Evolutionary conservation across 108 stramenopile species (phyloP).

Genomic region (Discostella stelligeroides): DNA sequence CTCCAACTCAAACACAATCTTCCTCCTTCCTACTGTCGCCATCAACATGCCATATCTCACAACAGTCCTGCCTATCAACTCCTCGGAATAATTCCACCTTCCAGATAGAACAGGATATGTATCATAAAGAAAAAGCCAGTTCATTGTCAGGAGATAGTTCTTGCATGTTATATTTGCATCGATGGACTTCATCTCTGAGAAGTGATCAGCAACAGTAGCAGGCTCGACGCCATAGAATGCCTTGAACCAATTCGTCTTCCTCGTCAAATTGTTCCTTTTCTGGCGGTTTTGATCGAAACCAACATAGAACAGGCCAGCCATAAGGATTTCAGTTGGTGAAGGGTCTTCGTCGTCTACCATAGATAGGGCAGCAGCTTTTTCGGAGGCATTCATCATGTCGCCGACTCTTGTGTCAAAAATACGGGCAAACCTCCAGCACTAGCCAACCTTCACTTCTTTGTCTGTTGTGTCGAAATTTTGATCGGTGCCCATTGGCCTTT

Average conservation of each 20-base stretch:
- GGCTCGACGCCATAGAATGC: conserved; percentile 10
- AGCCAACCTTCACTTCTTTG: no score
- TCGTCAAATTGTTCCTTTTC: background rate
- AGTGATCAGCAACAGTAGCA: background rate
- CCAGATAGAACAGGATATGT: conserved; percentile 13
- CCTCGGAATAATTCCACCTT: conserved; percentile 6
- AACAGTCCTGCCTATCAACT: background rate
- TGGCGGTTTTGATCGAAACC: background rate
- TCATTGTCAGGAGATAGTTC: conserved; percentile 1
- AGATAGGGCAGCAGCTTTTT: no score
- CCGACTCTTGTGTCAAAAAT: no score
- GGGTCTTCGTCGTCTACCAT: no score
- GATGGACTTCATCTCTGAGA: background rate
- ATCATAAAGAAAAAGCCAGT: conserved; percentile 13
- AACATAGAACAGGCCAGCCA: background rate
- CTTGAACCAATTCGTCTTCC: background rate
- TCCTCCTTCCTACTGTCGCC: background rate
- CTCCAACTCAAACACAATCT: conserved; percentile 15
- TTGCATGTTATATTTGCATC: background rate
- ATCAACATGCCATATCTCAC: background rate
- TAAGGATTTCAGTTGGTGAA: background rate
- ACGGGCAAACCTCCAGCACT: no score
- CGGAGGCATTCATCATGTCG: no score
- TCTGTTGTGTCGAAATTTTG: no score
- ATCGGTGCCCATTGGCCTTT: no score